phyloP scores from a whole-genome alignment of 2,329 filamentous ascomycete species.

The Mycosphaerella sp. region DNA sequence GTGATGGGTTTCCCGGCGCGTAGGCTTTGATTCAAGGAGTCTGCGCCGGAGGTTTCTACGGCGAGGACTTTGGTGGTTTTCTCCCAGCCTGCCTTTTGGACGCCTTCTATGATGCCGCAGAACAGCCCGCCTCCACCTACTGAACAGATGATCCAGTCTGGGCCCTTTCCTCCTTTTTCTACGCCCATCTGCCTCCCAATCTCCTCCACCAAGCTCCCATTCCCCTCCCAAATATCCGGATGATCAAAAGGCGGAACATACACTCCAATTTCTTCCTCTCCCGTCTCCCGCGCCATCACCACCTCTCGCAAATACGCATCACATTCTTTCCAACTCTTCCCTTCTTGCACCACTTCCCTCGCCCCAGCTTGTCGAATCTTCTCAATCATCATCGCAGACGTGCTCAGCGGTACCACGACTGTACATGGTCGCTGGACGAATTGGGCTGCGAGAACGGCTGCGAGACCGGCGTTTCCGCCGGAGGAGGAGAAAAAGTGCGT shows the following conservation, averaged over 20 bases:
- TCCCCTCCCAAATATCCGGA: slow-evolving; percentile 60
- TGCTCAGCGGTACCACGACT: slow-evolving; percentile 64
- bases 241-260: slow-evolving; percentile 68
- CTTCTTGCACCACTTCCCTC: slow-evolving; percentile 61
- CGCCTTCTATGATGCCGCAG: slow-evolving; percentile 65
- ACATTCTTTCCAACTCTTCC: slow-evolving; percentile 62
- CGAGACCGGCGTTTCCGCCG: slow-evolving; percentile 79
- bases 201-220: slow-evolving; percentile 53
- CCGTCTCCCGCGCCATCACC: slow-evolving; percentile 40
- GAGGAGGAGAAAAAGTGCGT: slow-evolving; percentile 60
- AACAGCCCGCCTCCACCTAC: slow-evolving; percentile 77
- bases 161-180: slow-evolving; percentile 32
- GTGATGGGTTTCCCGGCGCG: slow-evolving; percentile 49
- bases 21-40: slow-evolving; percentile 60
- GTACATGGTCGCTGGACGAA: slow-evolving; percentile 60
- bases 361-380: slow-evolving; percentile 63
- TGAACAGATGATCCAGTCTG: slow-evolving; percentile 67
- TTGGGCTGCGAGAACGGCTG: slow-evolving; percentile 65
- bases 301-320: slow-evolving; percentile 58
- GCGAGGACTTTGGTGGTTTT: slow-evolving; percentile 53
- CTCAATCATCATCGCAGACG: slow-evolving; percentile 61
- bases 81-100: slow-evolving; percentile 43
- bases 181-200: slow-evolving; percentile 37
- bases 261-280: slow-evolving; percentile 44
- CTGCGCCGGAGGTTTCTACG: slow-evolving; percentile 68